phyloP scores from a whole-genome alignment of 2,329 filamentous ascomycete species.

The Cladosporium sp. region DNA sequence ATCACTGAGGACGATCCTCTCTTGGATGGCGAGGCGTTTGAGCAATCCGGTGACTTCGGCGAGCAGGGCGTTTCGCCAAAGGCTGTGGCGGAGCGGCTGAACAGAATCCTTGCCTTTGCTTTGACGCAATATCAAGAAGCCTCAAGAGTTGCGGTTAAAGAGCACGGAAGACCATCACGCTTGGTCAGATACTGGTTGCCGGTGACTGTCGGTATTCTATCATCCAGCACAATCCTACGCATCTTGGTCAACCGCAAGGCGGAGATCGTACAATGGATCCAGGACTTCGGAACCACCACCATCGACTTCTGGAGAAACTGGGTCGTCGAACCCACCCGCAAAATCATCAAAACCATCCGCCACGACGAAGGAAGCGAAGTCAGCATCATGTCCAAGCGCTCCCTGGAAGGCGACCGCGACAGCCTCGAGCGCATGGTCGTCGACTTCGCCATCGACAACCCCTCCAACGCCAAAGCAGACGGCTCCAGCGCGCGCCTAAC shows the following conservation, averaged over 20 bases:
- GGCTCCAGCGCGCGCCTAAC: constrained; percentile 47
- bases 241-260: constrained; percentile 69
- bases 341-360: constrained; percentile 84
- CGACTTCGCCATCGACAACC: constrained; percentile 84
- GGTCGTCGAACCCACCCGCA: constrained; percentile 80
- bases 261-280: constrained; percentile 74
- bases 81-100: constrained; percentile 61
- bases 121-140: constrained; percentile 62
- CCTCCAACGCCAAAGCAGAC: constrained; percentile 47
- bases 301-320: constrained; percentile 95
- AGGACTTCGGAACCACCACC: constrained; percentile 70
- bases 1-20: constrained; percentile 50
- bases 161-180: constrained; percentile 70
- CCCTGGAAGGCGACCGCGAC: constrained; percentile 80
- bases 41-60: constrained; percentile 29
- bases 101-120: constrained; percentile 62
- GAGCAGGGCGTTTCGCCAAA: constrained; percentile 35
- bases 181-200: constrained; percentile 88
- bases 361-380: constrained; percentile 92
- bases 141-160: constrained; percentile 51
- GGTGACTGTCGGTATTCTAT: constrained; percentile 64
- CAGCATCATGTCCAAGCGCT: constrained; percentile 92
- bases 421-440: constrained; percentile 97
- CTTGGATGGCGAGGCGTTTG: constrained; percentile 38
- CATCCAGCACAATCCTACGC: constrained; percentile 79